A percentile compares a stretch with the other conserved stretches of the same genome.
Conservation (phyloP, 2,329 filamentous ascomycete genomes). For the Trichoderma citrinoviride region DNA sequence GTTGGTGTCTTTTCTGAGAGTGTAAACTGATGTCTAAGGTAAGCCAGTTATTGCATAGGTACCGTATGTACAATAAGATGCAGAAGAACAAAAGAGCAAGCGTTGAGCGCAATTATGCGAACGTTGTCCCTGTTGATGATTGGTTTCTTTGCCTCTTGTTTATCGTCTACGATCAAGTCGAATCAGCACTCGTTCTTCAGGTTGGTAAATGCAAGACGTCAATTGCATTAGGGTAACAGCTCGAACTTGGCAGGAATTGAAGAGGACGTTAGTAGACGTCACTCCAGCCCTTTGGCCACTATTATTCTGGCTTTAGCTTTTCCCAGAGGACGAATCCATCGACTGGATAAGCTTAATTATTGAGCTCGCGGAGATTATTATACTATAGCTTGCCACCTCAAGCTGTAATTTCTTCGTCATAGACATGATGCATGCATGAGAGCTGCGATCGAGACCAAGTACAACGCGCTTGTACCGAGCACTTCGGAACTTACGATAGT, state of each 20-base stretch:
- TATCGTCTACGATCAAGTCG: too few species aligned
- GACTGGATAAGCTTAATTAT: slow-evolving; percentile 11
- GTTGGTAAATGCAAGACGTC: background rate
- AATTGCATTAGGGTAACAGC: background rate
- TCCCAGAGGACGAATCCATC: background rate
- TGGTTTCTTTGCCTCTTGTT: too few species aligned
- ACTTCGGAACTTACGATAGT: slow-evolving; percentile 3
- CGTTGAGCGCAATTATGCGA: slow-evolving; percentile 4
- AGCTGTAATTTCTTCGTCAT: background rate
- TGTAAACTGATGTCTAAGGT: background rate
- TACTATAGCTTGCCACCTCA: background rate
- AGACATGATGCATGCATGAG: background rate
- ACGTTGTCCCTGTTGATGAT: too few species aligned
- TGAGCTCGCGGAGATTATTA: slow-evolving; percentile 1
- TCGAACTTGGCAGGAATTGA: background rate
- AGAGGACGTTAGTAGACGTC: background rate
- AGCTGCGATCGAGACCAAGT: background rate
- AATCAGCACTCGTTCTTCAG: too few species aligned
- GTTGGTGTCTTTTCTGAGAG: background rate
- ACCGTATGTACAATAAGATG: background rate
- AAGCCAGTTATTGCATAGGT: slow-evolving; percentile 1
- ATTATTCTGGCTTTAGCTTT: background rate
- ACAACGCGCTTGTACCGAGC: background rate
- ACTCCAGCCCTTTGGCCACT: background rate
- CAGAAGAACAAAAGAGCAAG: background rate